Evolutionary conservation across 495 filamentous ascomycete species (phyloP).

Genomic region (Sphaerosporella brunnea): DNA sequence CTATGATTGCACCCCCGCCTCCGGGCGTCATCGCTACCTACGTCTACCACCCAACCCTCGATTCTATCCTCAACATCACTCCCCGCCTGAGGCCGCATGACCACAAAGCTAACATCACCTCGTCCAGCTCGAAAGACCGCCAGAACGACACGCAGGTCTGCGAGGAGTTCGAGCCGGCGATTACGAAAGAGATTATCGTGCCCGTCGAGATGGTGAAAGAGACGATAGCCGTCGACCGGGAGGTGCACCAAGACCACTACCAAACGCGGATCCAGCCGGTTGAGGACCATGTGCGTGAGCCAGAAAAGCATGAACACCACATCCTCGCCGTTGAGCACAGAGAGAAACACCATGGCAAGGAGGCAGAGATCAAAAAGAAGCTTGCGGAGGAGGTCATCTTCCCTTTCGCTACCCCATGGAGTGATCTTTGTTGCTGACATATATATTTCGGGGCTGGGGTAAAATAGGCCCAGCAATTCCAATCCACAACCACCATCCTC

Average conservation of each 20-base stretch:
- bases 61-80: not conserved
- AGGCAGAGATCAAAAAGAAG: conserved; percentile 29
- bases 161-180: conserved; percentile 39
- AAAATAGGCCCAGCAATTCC: conserved; percentile 29
- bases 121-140: conserved; percentile 14
- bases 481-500: conserved; percentile 31
- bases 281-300: conserved; percentile 31
- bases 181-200: conserved; percentile 37
- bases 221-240: conserved; percentile 41
- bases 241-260: conserved; percentile 43
- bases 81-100: not conserved
- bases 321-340: conserved; percentile 37
- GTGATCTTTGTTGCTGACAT: not conserved
- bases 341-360: conserved; percentile 38
- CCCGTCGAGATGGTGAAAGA: conserved; percentile 37
- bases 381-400: conserved; percentile 17
- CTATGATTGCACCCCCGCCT: too few relatives aligned
- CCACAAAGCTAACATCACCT: too few relatives aligned
- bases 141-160: conserved; percentile 20
- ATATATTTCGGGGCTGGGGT: not conserved
- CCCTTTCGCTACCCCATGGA: not conserved
- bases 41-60: too few relatives aligned
- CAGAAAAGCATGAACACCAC: conserved; percentile 34
- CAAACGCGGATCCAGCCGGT: conserved; percentile 39
- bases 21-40: too few relatives aligned